Percentiles rank a stretch among this genome's conserved stretches.
These are phyloP conservation scores for Suillus subaureus DNA, from an alignment of 768 basidiomycete genomes.

Conservation along the genomic window DNA sequence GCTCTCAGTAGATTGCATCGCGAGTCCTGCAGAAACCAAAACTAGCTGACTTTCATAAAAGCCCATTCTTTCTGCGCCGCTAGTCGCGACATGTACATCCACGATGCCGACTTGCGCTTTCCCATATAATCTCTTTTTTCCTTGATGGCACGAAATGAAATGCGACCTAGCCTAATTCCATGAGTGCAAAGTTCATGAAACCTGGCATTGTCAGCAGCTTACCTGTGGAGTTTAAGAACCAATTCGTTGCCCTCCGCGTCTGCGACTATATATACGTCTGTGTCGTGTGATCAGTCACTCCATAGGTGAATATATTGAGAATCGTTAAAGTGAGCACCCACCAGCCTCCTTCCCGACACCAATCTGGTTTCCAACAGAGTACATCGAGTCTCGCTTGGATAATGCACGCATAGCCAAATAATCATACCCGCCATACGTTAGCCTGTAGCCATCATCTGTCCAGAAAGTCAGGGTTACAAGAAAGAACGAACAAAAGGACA, in stretches of 20 bases:
- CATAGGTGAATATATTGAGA: not conserved
- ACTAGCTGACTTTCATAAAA: conserved; percentile 85
- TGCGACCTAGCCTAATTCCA: conserved; percentile 79
- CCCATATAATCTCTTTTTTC: conserved; percentile 95
- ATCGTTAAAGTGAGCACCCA: conserved; percentile 31
- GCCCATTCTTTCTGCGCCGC: conserved; percentile 98
- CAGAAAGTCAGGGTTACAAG: conserved; percentile 9
- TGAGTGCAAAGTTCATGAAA: conserved; percentile 9
- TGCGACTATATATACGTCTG: conserved; percentile 91
- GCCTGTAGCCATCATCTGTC: conserved; percentile 92
- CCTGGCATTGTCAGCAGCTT: conserved; percentile 4
- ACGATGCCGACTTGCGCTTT: conserved; percentile 92
- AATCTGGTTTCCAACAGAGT: conserved; percentile 95
- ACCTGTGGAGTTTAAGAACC: conserved; percentile 95
- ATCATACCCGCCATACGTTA: conserved; percentile 99
- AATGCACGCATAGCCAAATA: conserved; percentile 92
- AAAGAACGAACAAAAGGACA: not conserved
- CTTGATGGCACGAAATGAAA: conserved; percentile 97
- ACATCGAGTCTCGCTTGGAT: conserved; percentile 85
- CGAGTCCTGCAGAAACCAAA: not conserved
- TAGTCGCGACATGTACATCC: conserved; percentile 99
- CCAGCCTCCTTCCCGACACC: conserved; percentile 99
- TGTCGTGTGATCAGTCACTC: not conserved
- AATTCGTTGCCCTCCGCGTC: conserved; percentile 82
- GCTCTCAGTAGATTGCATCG: not conserved